Base-by-base conservation (phyloP, 2,329 filamentous ascomycete species). In the Parastagonospora nodorum region DNA sequence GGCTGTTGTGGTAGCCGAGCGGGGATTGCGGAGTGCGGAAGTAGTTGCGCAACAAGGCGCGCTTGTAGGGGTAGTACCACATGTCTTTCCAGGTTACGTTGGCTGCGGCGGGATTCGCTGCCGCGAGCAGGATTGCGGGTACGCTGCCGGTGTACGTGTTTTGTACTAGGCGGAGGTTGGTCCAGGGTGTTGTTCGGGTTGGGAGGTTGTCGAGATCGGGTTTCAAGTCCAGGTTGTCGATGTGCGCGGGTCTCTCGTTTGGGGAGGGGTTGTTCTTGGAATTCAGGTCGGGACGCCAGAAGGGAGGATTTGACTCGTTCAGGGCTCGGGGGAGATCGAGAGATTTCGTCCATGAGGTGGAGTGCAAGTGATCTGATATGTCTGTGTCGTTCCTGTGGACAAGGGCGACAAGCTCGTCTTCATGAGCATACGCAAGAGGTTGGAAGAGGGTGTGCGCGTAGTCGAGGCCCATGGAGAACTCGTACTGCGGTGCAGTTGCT, bases 401-500 rank as follows among this genome's bases (percentile, higher is more conserved):
- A 2, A 68, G 51, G 14, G 71, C 50, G 0, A 65, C 46, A 1
- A 72, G 57, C 38, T 73, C 70, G 30, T 66, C 54, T 35, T 64
- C 45, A 1, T 60, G 60, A n/a, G 57, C 60, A 46, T 67, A 56
- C 5, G 58, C 49, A 7, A 73, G 47, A 0, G 66, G 65, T 35
- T 74, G 67, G 56, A 82, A 82, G 2, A 83, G 71, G 1, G 74
- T 69, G 6, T 80, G 79, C 40, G 77, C 73, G 58, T 80, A 82
- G 63, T 83, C 81, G 7, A 83, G 68, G 3, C 80, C 79, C 10
- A 83, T 78, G 3, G 77, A 76, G 48, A 75, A 82, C 45, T 83
- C 81, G 58, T 80, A 78, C 3, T 71, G 72, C 11, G 66, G 71
- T 7, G 71, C 74, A 15, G 53, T 43, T 1, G 68, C 53, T 16